Evolutionary conservation across 2,329 filamentous ascomycete genomes (phyloP).

Genomic region (Rugonectria rugulosa): DNA sequence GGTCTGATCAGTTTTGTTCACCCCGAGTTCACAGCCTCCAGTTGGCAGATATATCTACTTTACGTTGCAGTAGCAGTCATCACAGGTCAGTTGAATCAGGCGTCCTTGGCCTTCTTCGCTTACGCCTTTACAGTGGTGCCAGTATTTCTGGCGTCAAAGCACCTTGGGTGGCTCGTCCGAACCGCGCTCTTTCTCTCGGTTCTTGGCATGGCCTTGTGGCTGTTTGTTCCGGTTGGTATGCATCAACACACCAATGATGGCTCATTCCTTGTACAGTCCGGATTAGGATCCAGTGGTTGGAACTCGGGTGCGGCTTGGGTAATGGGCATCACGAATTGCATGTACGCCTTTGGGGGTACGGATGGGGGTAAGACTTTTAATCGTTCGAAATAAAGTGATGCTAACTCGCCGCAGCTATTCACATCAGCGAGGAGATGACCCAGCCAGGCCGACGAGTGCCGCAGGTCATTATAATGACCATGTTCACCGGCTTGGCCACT

Average conservation of each 20-base stretch:
- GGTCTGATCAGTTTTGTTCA: constrained; percentile 13
- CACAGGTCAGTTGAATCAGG: constrained; percentile 1
- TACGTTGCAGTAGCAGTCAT: constrained; percentile 15
- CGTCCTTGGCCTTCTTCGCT: background rate
- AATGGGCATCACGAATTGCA: constrained; percentile 18
- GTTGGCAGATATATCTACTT: constrained; percentile 20
- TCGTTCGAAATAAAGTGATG: rapidly evolving
- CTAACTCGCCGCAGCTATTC: constrained; percentile 3
- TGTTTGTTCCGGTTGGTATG: constrained; percentile 8
- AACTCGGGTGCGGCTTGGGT: constrained; percentile 15
- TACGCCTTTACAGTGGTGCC: constrained; percentile 15
- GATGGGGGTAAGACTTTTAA: constrained; percentile 8
- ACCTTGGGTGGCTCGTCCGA: constrained; percentile 6
- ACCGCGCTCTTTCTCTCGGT: constrained; percentile 3
- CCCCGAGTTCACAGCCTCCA: background rate
- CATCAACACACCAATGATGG: constrained; percentile 4
- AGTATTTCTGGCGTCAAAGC: constrained; percentile 16
- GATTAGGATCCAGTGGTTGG: constrained; percentile 18
- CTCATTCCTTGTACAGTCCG: constrained; percentile 11
- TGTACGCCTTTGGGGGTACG: constrained; percentile 22
- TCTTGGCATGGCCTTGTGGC: constrained; percentile 10
- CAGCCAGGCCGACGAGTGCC: constrained; percentile 20
- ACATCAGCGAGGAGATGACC: constrained; percentile 25
- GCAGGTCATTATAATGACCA: constrained; percentile 20
- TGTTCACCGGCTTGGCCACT: constrained; percentile 11